Evolutionary conservation across 73 alveolate species (phyloP).

Genomic region (Tetrahymena borealis): DNA sequence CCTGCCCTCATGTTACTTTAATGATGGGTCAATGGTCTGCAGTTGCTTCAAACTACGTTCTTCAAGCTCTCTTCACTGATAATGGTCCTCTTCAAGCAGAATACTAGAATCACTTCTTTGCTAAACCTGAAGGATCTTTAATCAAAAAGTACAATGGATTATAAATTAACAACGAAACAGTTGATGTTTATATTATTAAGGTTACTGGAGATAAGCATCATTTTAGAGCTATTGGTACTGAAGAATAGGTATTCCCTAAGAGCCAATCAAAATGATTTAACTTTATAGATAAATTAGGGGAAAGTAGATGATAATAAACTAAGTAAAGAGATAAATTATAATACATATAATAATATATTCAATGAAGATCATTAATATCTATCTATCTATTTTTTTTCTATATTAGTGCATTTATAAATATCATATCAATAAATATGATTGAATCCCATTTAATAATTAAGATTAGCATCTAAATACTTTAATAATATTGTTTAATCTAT

Average conservation of each 20-base stretch:
- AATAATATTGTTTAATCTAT: too few species aligned
- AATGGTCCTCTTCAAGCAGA: background rate
- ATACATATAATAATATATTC: too few species aligned
- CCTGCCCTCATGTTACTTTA: background rate
- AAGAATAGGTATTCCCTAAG: background rate
- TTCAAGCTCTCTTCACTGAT: background rate
- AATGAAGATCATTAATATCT: too few species aligned
- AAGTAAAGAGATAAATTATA: too few species aligned
- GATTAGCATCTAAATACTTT: too few species aligned
- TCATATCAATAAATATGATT: too few species aligned
- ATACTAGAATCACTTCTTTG: background rate
- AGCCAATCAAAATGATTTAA: background rate
- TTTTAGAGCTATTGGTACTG: background rate
- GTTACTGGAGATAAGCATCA: background rate
- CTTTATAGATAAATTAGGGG: too few species aligned
- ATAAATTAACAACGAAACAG: background rate
- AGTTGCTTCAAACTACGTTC: background rate
- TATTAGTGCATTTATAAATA: too few species aligned
- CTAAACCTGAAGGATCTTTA: background rate
- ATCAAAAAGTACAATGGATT: background rate
- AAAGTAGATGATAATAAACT: too few species aligned
- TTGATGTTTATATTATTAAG: background rate
- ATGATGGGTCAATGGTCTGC: slow-evolving; percentile 4
- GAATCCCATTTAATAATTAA: too few species aligned
- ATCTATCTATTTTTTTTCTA: too few species aligned